phyloP scores from a whole-genome alignment of 73 alveolate genomes.

The Breviolum minutum region DNA sequence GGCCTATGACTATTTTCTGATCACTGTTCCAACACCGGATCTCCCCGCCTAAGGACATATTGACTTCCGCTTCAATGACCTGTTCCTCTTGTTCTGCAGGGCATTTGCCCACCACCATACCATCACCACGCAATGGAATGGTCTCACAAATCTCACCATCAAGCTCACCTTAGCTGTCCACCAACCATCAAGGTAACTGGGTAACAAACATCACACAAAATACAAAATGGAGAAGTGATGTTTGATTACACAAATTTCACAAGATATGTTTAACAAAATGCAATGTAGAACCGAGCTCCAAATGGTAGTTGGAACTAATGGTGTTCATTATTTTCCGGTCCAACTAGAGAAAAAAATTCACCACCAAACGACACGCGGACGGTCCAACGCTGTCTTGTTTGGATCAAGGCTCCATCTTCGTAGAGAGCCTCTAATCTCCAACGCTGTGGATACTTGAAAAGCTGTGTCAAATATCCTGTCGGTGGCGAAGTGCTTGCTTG shows the following conservation, averaged over 20 bases:
- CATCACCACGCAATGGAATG: slow-evolving; percentile 29
- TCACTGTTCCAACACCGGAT: background rate
- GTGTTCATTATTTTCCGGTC: no score
- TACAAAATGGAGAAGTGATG: no score
- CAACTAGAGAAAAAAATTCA: no score
- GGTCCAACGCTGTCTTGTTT: background rate
- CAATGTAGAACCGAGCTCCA: no score
- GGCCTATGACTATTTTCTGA: no score
- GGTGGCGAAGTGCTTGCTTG: background rate
- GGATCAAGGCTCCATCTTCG: slow-evolving; percentile 30
- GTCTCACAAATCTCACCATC: slow-evolving; percentile 84
- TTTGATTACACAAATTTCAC: no score
- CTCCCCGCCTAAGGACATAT: slow-evolving; percentile 38
- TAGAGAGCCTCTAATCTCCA: slow-evolving; percentile 87
- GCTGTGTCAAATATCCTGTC: slow-evolving; percentile 54
- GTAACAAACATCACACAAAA: no score
- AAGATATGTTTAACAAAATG: no score
- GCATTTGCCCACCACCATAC: background rate
- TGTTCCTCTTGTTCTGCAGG: slow-evolving; percentile 17
- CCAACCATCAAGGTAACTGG: background rate
- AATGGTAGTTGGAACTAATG: no score
- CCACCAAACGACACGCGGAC: no score
- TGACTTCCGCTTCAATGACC: slow-evolving; percentile 39
- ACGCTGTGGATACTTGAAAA: slow-evolving; percentile 82
- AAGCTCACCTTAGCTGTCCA: slow-evolving; percentile 5